A percentile compares a stretch with the other conserved stretches of the same genome.
Conservation (phyloP, 352 stramenopile species). For the Globisporangium middletonii region DNA sequence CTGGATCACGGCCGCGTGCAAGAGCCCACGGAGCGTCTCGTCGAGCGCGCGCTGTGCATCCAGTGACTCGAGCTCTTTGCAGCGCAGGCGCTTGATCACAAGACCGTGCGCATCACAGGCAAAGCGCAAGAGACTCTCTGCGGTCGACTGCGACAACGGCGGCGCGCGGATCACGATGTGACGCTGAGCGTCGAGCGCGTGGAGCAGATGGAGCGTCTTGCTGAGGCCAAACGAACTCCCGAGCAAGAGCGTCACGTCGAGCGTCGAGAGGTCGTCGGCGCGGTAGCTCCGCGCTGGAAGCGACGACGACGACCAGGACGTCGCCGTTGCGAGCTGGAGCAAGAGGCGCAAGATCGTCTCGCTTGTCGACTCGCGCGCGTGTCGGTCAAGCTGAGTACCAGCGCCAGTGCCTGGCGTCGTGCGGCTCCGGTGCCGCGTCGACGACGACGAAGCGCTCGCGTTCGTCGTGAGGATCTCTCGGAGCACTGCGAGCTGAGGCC, state of each 20-base stretch:
- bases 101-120: conserved; percentile 31
- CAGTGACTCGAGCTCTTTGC: neutral
- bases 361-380: neutral
- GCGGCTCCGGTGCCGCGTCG: neutral
- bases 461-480: conserved; percentile 20
- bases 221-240: conserved; percentile 27
- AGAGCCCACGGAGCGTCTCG: conserved; percentile 8
- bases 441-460: conserved; percentile 15
- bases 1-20: conserved; percentile 21
- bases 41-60: neutral
- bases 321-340: conserved; percentile 6
- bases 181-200: conserved; percentile 25
- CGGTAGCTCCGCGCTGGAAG: neutral
- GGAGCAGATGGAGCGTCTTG: conserved; percentile 28
- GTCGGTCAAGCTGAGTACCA: neutral
- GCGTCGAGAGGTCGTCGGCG: neutral
- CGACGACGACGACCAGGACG: conserved; percentile 5
- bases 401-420: neutral
- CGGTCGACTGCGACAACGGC: conserved; percentile 5
- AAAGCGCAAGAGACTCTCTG: conserved; percentile 26
- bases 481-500: conserved; percentile 6
- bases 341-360: conserved; percentile 8
- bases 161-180: conserved; percentile 19
- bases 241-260: conserved; percentile 19
- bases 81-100: conserved; percentile 21